Conservation (phyloP, 495 filamentous ascomycete species). For the Neurospora sp. region DNA sequence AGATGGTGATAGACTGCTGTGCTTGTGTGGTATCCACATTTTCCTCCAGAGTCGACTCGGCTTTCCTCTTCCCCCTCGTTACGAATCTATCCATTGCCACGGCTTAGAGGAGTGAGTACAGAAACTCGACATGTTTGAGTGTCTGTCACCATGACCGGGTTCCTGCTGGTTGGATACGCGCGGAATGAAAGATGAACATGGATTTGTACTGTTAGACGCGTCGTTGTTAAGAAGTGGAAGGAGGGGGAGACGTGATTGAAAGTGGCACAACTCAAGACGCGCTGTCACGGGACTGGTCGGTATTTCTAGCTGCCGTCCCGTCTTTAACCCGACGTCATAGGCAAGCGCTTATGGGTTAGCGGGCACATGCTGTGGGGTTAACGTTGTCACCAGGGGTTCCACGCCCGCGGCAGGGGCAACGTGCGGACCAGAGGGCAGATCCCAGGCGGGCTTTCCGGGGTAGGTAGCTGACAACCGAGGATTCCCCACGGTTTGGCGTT, state of each 20-base stretch:
- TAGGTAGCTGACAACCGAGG: background rate
- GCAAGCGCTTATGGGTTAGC: background rate
- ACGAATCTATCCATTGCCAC: slow-evolving; percentile 36
- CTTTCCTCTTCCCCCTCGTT: slow-evolving; percentile 33
- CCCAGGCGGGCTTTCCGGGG: background rate
- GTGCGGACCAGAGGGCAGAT: background rate
- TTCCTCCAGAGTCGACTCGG: slow-evolving; percentile 1
- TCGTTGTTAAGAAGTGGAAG: background rate
- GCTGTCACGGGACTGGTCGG: slow-evolving; percentile 5
- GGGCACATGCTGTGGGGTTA: background rate
- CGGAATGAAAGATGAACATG: background rate
- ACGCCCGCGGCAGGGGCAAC: background rate
- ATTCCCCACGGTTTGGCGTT: background rate
- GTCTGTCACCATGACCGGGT: background rate
- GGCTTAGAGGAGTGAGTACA: background rate
- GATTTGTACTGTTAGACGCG: background rate
- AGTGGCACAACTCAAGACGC: background rate
- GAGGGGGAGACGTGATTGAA: background rate
- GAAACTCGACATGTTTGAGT: background rate
- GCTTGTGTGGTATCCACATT: background rate
- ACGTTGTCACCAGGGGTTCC: background rate
- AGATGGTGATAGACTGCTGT: background rate
- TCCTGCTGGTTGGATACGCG: background rate
- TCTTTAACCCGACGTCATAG: background rate
- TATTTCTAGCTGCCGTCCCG: background rate